These are phyloP conservation scores for Boletellus sp. DNA, from an alignment of 768 basidiomycete genomes.

Conservation along the genomic window DNA sequence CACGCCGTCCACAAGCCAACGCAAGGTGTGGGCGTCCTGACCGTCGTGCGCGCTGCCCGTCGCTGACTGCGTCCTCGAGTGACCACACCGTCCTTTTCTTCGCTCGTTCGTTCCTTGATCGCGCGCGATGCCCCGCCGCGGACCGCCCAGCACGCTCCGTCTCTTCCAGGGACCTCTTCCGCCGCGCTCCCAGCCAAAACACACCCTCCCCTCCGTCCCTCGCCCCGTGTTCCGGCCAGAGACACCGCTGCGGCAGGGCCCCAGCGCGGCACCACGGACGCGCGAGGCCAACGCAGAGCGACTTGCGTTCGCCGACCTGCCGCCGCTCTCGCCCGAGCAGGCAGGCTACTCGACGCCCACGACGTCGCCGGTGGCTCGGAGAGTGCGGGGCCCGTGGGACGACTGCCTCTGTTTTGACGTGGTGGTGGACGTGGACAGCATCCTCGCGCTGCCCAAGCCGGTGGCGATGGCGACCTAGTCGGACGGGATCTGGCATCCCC, in stretches of 20 bases:
- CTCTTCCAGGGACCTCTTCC: conserved; percentile 62
- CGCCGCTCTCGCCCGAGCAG: conserved; percentile 21
- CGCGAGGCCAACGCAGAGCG: conserved; percentile 4
- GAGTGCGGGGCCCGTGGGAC: conserved; percentile 55
- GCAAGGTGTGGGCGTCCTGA: too few relatives aligned
- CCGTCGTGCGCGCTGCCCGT: too few relatives aligned
- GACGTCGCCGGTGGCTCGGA: conserved; percentile 17
- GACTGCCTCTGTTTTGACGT: conserved; percentile 45
- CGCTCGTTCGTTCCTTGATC: not conserved
- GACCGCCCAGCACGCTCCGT: conserved; percentile 62
- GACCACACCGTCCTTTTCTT: too few relatives aligned
- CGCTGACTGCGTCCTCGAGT: not conserved
- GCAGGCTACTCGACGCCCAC: conserved; percentile 15
- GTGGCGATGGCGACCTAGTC: conserved; percentile 31
- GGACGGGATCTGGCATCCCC: not conserved
- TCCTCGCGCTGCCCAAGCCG: conserved; percentile 47
- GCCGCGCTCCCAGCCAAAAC: conserved; percentile 55
- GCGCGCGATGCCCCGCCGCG: conserved; percentile 57
- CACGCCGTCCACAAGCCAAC: too few relatives aligned
- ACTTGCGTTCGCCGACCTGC: conserved; percentile 11
- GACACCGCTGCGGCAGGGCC: conserved; percentile 21
- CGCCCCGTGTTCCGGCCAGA: conserved; percentile 46
- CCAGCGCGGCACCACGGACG: conserved; percentile 17
- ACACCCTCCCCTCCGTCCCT: conserved; percentile 65
- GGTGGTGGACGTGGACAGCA: conserved; percentile 43